Conservation (phyloP, 179 eudicot species). For the Dionaea muscipula region DNA sequence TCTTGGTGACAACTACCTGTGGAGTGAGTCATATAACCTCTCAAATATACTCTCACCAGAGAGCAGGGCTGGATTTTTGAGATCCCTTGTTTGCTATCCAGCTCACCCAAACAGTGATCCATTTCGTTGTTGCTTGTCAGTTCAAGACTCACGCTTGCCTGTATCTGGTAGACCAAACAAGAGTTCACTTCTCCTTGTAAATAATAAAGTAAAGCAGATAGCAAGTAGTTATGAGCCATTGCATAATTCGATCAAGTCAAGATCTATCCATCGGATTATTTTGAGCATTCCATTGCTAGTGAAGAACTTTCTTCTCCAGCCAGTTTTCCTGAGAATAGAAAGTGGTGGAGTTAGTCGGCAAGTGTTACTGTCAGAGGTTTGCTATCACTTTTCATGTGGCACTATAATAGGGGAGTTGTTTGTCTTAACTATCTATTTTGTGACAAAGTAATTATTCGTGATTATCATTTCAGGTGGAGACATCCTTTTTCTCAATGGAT, state of each 20-base stretch:
- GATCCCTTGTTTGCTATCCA: constrained; percentile 94
- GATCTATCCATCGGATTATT: constrained; percentile 57
- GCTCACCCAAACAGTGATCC: constrained; percentile 80
- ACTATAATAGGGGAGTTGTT: neutral
- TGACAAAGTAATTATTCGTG: neutral
- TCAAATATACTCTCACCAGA: constrained; percentile 62
- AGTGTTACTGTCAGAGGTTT: constrained; percentile 58
- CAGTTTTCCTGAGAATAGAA: constrained; percentile 59
- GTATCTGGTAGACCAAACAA: constrained; percentile 27
- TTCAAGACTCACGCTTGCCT: constrained; percentile 55
- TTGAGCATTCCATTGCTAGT: constrained; percentile 62
- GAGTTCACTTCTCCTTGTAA: constrained; percentile 18
- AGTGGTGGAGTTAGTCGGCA: constrained; percentile 58
- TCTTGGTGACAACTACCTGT: constrained; percentile 57
- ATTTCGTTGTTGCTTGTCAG: constrained; percentile 86
- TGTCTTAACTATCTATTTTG: neutral
- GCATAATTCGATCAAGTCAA: constrained; percentile 25
- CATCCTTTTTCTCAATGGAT: constrained; percentile 75
- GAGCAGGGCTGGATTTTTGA: constrained; percentile 51
- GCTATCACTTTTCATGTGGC: constrained; percentile 8
- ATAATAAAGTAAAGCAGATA: constrained; percentile 23
- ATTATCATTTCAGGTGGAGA: constrained; percentile 55
- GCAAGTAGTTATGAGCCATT: constrained; percentile 18
- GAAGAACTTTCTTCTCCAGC: constrained; percentile 62
- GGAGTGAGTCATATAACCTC: constrained; percentile 91